phyloP scores from a whole-genome alignment of 2,329 filamentous ascomycete genomes.

The Neoarthrinium moseri region DNA sequence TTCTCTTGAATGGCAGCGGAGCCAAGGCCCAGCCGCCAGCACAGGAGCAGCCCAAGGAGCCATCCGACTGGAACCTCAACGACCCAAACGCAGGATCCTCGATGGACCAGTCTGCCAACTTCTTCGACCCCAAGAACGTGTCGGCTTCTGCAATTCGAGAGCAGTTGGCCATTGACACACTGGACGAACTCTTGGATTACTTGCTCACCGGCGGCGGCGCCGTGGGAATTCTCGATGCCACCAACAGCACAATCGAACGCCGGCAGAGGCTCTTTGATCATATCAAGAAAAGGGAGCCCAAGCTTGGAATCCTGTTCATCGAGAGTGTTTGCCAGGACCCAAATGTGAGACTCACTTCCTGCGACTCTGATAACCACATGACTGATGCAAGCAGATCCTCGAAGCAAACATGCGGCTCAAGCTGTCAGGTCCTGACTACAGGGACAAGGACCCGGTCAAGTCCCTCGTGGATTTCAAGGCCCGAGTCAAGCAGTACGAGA shows the following conservation, averaged over 20 bases:
- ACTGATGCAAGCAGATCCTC: slow-evolving; percentile 54
- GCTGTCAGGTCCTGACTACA: slow-evolving; percentile 93
- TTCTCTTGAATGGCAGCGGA: slow-evolving; percentile 54
- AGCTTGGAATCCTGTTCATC: slow-evolving; percentile 88
- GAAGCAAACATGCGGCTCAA: slow-evolving; percentile 98
- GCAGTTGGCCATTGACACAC: slow-evolving; percentile 85
- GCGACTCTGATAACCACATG: neutral
- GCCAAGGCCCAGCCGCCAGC: slow-evolving; percentile 25
- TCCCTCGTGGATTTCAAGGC: slow-evolving; percentile 90
- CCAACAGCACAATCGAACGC: slow-evolving; percentile 89
- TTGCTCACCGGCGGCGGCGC: slow-evolving; percentile 79
- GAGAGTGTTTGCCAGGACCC: slow-evolving; percentile 91
- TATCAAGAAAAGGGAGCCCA: slow-evolving; percentile 79
- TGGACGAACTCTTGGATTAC: slow-evolving; percentile 91
- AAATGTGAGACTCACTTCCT: slow-evolving; percentile 40
- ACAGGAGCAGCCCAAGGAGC: slow-evolving; percentile 32
- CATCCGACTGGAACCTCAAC: slow-evolving; percentile 36
- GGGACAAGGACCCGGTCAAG: slow-evolving; percentile 82
- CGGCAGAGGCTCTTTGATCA: slow-evolving; percentile 80
- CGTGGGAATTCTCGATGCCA: slow-evolving; percentile 94
- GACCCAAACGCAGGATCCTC: slow-evolving; percentile 28
- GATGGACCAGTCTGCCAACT: slow-evolving; percentile 86
- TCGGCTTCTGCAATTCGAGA: slow-evolving; percentile 81
- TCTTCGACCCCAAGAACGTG: slow-evolving; percentile 90
- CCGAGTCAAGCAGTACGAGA: slow-evolving; percentile 89